These are phyloP conservation scores for Roridomyces roridus DNA, from an alignment of 768 basidiomycete species.

Conservation along the genomic window DNA sequence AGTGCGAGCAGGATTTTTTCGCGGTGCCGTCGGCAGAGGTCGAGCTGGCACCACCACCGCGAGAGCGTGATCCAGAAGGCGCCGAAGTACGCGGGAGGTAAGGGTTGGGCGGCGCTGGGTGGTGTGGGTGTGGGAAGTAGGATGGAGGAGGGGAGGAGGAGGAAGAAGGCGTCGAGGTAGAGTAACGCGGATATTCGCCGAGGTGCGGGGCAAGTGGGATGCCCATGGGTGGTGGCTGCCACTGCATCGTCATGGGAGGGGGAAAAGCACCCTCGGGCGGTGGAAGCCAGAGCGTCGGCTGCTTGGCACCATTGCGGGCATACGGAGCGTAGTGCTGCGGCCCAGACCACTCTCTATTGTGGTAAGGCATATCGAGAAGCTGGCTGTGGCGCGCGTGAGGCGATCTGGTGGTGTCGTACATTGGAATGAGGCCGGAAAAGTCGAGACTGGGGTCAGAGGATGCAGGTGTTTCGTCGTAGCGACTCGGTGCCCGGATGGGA, in stretches of 20 bases:
- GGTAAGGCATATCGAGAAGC: slow-evolving; percentile 3
- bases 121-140: neutral
- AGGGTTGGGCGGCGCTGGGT: neutral
- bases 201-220: neutral
- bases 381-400: slow-evolving; percentile 6
- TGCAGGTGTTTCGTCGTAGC: slow-evolving; percentile 4
- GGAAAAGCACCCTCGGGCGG: neutral
- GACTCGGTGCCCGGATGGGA: neutral
- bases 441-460: slow-evolving; percentile 7
- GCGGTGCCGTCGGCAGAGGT: neutral
- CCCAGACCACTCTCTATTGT: slow-evolving; percentile 2
- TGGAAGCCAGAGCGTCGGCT: neutral
- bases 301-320: slow-evolving; percentile 11
- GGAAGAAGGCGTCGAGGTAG: neutral
- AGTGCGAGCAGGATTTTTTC: slow-evolving; percentile 19
- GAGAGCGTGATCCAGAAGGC: neutral
- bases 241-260: neutral
- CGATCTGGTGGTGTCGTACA: slow-evolving; percentile 9
- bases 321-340: neutral
- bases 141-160: neutral
- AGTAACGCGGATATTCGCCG: neutral
- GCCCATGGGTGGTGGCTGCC: neutral
- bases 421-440: slow-evolving; percentile 13
- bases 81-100: neutral
- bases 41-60: neutral